These are phyloP conservation scores for Ilyonectria sp. DNA, from an alignment of 2,329 filamentous ascomycete genomes.

Conservation along the genomic window DNA sequence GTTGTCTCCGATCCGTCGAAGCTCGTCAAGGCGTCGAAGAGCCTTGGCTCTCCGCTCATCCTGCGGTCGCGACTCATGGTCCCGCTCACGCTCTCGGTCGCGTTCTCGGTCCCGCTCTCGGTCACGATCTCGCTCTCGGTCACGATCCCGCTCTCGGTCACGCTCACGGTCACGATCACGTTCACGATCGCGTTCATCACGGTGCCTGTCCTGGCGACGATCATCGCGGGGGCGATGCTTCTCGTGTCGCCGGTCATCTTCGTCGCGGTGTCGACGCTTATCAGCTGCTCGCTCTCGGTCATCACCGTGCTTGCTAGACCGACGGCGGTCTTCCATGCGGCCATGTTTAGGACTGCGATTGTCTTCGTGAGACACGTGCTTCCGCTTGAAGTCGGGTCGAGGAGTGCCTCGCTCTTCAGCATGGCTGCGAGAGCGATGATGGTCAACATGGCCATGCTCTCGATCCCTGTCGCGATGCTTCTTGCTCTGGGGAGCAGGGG, in stretches of 20 bases:
- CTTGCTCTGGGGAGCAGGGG: constrained; percentile 73
- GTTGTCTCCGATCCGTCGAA: constrained; percentile 64
- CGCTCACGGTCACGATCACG: constrained; percentile 48
- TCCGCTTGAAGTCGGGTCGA: constrained; percentile 72
- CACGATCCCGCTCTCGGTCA: constrained; percentile 41
- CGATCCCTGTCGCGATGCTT: constrained; percentile 65
- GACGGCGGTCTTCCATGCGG: constrained; percentile 58
- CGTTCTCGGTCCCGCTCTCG: constrained; percentile 46
- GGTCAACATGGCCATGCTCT: constrained; percentile 62
- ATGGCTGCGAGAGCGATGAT: constrained; percentile 66
- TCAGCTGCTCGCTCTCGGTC: constrained; percentile 53
- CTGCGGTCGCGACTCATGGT: constrained; percentile 50
- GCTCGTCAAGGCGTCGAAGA: constrained; percentile 59
- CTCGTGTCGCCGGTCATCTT: constrained; percentile 42
- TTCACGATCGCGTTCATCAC: constrained; percentile 47
- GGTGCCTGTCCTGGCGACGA: constrained; percentile 38
- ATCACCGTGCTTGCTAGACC: constrained; percentile 55
- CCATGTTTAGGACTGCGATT: constrained; percentile 61
- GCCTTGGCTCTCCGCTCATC: constrained; percentile 60
- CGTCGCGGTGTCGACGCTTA: constrained; percentile 43
- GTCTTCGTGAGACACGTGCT: constrained; percentile 68
- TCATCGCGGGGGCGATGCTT: constrained; percentile 48
- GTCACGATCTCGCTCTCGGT: constrained; percentile 37
- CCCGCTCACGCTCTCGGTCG: constrained; percentile 44
- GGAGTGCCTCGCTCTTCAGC: constrained; percentile 67